Base-by-base conservation (phyloP, 352 stramenopile genomes). In the Phytophthora melonis region DNA sequence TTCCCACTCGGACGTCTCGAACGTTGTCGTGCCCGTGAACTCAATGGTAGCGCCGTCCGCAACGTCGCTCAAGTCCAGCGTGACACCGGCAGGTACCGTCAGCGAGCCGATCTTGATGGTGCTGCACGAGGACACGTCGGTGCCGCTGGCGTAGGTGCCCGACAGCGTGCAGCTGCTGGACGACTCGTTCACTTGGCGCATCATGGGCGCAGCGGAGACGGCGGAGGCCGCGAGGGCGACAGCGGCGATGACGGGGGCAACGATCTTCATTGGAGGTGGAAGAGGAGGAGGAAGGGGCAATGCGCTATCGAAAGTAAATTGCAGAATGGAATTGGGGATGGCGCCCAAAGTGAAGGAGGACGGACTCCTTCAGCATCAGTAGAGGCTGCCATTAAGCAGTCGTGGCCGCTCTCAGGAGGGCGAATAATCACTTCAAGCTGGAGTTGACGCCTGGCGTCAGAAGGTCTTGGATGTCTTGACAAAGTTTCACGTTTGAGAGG, bases 1-100 rank as follows among this genome's bases (percentile, higher is more conserved):
- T 6, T 50, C 58, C 70, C 70, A 81, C 32, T 49, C 49, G 11
- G 18, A 13, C 4, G 47, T 54, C 8, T 67, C 75, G 60, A 82
- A 82, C 25, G 61, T 80, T 18, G 65, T 75, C 8, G 75, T 82
- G 49, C 75, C 75, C 30, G 52, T 34, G 72, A 82, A 75, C 16
- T 58, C 72, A 41, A 82, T 68, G 49, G 39, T 75, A 6, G 75
- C 70, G 19, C 75, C 75, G 0, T 32, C 57, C 57, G 74, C 69
- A 19, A 70, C 36, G 9, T 72, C 64, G 41, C 49, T 77, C 41
- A 82, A 60, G 50, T 82, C 75, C 27, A 82, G 68, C 36, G 72
- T 82, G 41, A 71, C 63, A 21, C 75, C 75, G 1, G 70, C 71
- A 54, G 75, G 75, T 7, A 82, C 75, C 0, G 56, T 68, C 14